Evolutionary conservation across 2,329 filamentous ascomycete species (phyloP), one percentile per base, ranked within the genome.

Genomic region (Xylariales sp.): DNA sequence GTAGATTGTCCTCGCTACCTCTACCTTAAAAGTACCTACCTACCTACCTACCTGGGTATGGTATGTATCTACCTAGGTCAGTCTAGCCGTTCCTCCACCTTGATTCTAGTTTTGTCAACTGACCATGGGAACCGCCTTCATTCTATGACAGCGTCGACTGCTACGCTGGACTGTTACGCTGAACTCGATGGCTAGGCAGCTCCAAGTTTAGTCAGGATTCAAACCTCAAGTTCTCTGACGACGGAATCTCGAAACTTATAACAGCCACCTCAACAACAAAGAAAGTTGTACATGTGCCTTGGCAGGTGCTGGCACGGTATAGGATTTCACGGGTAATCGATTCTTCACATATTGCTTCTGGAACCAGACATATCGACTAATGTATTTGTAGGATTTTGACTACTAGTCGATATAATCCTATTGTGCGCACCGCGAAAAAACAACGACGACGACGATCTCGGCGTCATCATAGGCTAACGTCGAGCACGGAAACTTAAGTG

Each of bases 371-470:
- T 64, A 34, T 49, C 66, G 48, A 62, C 54, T 52, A 68, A 60
- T 55, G 49, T 16, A 63, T 64, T 43, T 57, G 57, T 62, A 65
- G 60, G 60, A 59, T 68, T 23, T 23, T 60, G 45, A 41, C 62
- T 62, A 55, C 53, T 43, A 60, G 18, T 9, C 43, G 43, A 53
- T 48, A 28, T 57, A 55, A 46, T 62, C 57, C 60, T 49, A 58
- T 50, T 54, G 55, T 66, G 60, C 48, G 56, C 56, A 64, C 52
- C 54, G 59, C 68, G 48, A 62, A 53, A 64, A 45, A 52, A 50
- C 28, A 43, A 49, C 16, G 2, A 23, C 23, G 23, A 9, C 16
- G 7, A n/a, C 50, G 8, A 14, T 46, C 18, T 61, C 30, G 64
- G 49, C 32, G 55, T 59, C n/a, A 58, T 28, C 5, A 14, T 34